A percentile compares a stretch with the other conserved stretches of the same genome.
phyloP scores from a whole-genome alignment of 306 rosid genomes.

The Lupinus albus region DNA sequence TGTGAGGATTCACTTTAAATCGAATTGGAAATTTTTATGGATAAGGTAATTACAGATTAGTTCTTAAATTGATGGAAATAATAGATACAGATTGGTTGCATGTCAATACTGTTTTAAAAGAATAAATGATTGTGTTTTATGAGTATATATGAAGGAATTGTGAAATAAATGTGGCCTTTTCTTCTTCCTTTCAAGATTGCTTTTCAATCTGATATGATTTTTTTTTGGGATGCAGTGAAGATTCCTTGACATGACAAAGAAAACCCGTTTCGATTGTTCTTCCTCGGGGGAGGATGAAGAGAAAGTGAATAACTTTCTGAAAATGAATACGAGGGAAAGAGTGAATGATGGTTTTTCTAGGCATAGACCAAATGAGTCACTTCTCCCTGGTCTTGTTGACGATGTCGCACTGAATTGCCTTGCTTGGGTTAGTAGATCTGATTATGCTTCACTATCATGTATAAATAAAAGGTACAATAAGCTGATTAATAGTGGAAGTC shows the following conservation, averaged over 20 bases:
- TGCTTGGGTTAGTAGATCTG: constrained; percentile 71
- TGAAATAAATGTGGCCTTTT: constrained; percentile 36
- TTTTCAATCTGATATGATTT: constrained; percentile 43
- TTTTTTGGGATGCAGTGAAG: constrained; percentile 49
- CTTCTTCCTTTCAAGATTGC: constrained; percentile 35
- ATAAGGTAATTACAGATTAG: constrained; percentile 35
- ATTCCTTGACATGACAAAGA: constrained; percentile 52
- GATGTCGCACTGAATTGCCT: constrained; percentile 84
- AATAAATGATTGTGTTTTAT: constrained; percentile 40
- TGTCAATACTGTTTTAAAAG: constrained; percentile 36
- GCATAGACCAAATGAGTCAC: constrained; percentile 67
- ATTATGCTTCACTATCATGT: constrained; percentile 64
- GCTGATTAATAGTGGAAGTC: constrained; percentile 67
- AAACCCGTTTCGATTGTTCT: constrained; percentile 41
- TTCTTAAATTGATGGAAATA: constrained; percentile 40
- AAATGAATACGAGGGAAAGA: constrained; percentile 49
- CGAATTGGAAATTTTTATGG: constrained; percentile 23
- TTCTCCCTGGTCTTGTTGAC: constrained; percentile 81
- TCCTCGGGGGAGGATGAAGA: constrained; percentile 50
- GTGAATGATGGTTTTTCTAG: constrained; percentile 61
- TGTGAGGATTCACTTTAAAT: constrained; percentile 10
- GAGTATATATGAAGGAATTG: constrained; percentile 38
- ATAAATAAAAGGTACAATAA: constrained; percentile 63
- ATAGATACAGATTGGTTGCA: constrained; percentile 52
- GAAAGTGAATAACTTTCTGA: constrained; percentile 45